These are phyloP conservation scores for Trypanosoma conorhini DNA, from an alignment of 208 protist genomes.

Conservation along the genomic window DNA sequence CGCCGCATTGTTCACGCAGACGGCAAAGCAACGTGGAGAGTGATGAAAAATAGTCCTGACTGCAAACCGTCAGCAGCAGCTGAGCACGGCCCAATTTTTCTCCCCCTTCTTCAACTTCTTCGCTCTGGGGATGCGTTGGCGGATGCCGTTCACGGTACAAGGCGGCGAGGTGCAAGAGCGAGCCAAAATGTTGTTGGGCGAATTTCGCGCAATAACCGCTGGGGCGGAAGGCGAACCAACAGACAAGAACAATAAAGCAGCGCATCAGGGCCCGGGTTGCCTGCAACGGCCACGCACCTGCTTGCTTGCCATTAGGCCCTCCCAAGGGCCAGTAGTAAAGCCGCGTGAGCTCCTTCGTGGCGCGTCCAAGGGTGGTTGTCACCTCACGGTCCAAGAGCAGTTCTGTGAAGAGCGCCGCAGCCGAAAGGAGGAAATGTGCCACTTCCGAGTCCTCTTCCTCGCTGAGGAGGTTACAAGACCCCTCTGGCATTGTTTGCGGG, in stretches of 20 bases:
- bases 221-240: constrained; percentile 30
- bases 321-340: background rate
- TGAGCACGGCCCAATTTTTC: background rate
- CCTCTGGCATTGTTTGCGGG: background rate
- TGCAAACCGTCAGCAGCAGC: constrained; percentile 10
- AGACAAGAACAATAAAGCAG: constrained; percentile 26
- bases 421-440: constrained; percentile 26
- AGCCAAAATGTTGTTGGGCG: constrained; percentile 20
- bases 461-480: background rate
- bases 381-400: constrained; percentile 30
- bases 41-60: constrained; percentile 8
- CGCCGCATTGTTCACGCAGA: constrained; percentile 17
- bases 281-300: background rate
- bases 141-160: background rate
- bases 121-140: background rate
- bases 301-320: background rate
- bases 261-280: constrained; percentile 11
- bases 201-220: constrained; percentile 11
- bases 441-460: constrained; percentile 9
- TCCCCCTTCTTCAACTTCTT: background rate
- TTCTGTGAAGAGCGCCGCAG: constrained; percentile 17
- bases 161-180: constrained; percentile 12
- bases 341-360: constrained; percentile 6
- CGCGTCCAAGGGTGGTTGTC: constrained; percentile 8
- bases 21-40: constrained; percentile 3